Conservation (phyloP, 2,329 filamentous ascomycete species). For the Aureobasidium pullulans region DNA sequence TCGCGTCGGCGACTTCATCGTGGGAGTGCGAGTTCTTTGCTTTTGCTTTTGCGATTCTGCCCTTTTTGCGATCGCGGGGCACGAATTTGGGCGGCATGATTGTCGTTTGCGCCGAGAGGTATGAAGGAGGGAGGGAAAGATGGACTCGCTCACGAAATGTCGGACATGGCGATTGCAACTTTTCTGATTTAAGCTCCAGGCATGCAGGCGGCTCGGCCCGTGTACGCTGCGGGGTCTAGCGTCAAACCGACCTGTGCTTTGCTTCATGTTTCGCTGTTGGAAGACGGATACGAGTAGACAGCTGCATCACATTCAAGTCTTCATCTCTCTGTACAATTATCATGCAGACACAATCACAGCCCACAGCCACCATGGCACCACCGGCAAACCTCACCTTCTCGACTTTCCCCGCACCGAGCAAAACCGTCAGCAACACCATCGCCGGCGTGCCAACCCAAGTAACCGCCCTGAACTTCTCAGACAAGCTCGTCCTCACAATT, state of each 20-base stretch:
- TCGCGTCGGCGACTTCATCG: slow-evolving; percentile 45
- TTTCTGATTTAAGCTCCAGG: slow-evolving; percentile 7
- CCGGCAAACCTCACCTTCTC: slow-evolving; percentile 41
- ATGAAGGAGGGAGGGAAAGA: not conserved
- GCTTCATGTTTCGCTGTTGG: not conserved
- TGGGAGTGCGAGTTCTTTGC: slow-evolving; percentile 26
- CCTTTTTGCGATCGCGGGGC: slow-evolving; percentile 53
- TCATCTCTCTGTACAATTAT: not conserved
- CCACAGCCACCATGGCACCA: slow-evolving; percentile 27
- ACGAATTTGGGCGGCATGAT: slow-evolving; percentile 41
- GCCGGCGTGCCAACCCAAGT: slow-evolving; percentile 65
- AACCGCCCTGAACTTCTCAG: slow-evolving; percentile 65
- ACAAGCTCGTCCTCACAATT: slow-evolving; percentile 86
- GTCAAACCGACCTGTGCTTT: not conserved
- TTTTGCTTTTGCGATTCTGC: slow-evolving; percentile 57
- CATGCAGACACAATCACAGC: not conserved
- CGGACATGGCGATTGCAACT: slow-evolving; percentile 5
- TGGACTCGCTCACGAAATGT: not conserved
- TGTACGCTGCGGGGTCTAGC: not conserved
- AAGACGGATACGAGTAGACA: not conserved
- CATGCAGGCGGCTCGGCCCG: not conserved
- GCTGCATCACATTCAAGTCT: not conserved
- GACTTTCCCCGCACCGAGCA: slow-evolving; percentile 45
- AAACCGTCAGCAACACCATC: slow-evolving; percentile 50
- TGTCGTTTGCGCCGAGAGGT: not conserved